A percentile compares a stretch with the other conserved stretches of the same genome.
Conservation (phyloP, 2,329 filamentous ascomycete species). For the Fusarium chuoi region DNA sequence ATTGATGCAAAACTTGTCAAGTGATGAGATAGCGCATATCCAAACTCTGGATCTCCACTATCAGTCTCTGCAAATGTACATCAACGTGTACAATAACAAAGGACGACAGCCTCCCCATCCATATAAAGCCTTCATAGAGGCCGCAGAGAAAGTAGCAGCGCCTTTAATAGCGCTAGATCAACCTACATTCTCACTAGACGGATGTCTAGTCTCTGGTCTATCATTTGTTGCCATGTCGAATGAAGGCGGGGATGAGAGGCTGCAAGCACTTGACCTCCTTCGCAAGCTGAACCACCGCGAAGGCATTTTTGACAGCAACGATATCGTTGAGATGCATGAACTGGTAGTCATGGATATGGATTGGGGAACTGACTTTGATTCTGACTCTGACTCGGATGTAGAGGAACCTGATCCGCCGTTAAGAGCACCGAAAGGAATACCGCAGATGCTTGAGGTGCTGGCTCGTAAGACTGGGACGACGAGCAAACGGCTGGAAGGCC, state of each 20-base stretch:
- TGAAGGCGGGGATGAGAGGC: neutral
- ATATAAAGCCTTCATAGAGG: neutral
- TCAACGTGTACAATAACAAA: neutral
- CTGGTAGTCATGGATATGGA: neutral
- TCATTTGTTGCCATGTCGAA: neutral
- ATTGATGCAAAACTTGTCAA: fast-evolving
- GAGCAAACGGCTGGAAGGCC: neutral
- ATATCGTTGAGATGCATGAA: constrained; percentile 4
- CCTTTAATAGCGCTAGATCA: neutral
- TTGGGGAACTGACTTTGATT: neutral
- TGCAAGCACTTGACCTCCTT: neutral
- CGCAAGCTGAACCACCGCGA: neutral
- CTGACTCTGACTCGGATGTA: neutral
- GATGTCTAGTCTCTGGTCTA: neutral
- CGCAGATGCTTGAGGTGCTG: neutral
- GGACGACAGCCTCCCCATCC: neutral
- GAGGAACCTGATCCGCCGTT: neutral
- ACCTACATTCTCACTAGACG: neutral
- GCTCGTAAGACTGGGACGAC: neutral
- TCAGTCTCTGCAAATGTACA: neutral
- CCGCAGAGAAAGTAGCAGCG: neutral
- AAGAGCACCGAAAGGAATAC: neutral
- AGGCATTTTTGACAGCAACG: constrained; percentile 16
- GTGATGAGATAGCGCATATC: neutral
- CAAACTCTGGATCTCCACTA: neutral